Base-by-base conservation (phyloP, 2,329 filamentous ascomycete genomes). In the Claviceps paspali region DNA sequence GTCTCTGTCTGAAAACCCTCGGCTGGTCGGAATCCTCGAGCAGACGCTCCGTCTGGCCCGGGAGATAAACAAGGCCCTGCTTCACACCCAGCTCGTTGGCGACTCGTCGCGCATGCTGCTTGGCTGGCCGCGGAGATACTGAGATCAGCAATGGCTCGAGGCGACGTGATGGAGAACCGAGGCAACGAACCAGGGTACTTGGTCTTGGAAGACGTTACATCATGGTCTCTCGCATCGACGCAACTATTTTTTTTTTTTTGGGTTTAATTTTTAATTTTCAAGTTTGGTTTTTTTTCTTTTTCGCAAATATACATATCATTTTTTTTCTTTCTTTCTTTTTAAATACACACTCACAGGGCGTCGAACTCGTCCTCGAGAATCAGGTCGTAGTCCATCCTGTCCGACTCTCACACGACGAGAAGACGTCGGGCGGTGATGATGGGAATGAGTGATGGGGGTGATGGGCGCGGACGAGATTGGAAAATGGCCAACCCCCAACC, bases 11-110 rank as follows among this genome's bases (percentile, higher is more conserved):
- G 45, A 76, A 74, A 29, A 59, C 54, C 17, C 65, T 67, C 0
- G 64, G 64, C 55, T 69, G 67, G 45, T 76, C 72, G 7, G 72
- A 75, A 54, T 76, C 68, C 47, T 74, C 70, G 45, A 65, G 74
- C n/a, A 57, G 56, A 14, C 54, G 53, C 21, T 67, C 63, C 2
- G 61, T 53, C 46, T 70, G 63, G 17, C 72, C 72, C 1, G 67
- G 67, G 12, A 76, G 59, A 48, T 65, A 76, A 48, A 76, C 61
- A 49, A 76, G 56, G 40, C 72, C 71, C 43, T 63, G 54, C 21
- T 57, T 50, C 33, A 61, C 60, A 8, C 58, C 63, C 11, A 76
- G 61, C 47, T 70, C 61, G 18, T 61, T 56, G 29, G 62, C 68
- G 12, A 75, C 70, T 48, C 70, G 73, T 41, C 62, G 60, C n/a